These are phyloP conservation scores for Aspergillus conjunctus DNA, from an alignment of 495 filamentous ascomycete species.

Conservation along the genomic window DNA sequence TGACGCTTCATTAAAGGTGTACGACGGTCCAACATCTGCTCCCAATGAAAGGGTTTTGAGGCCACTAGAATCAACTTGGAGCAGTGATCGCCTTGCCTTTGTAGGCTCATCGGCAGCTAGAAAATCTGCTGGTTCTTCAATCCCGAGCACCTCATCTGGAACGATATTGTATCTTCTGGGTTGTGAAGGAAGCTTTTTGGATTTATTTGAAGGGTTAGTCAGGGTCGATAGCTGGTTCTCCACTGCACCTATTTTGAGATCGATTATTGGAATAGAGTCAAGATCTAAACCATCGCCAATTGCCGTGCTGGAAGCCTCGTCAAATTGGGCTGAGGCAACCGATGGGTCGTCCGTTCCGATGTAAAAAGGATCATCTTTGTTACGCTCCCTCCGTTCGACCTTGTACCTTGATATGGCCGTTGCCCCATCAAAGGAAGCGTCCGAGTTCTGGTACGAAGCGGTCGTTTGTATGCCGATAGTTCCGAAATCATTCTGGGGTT, in stretches of 20 bases:
- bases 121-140: slow-evolving; percentile 36
- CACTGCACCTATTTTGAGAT: slow-evolving; percentile 69
- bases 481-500: slow-evolving; percentile 25
- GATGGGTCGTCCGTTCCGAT: slow-evolving; percentile 60
- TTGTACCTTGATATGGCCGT: slow-evolving; percentile 65
- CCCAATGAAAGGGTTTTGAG: slow-evolving; percentile 66
- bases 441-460: slow-evolving; percentile 65
- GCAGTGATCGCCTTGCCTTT: slow-evolving; percentile 56
- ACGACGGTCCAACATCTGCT: slow-evolving; percentile 20
- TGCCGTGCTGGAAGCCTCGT: slow-evolving; percentile 66
- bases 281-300: slow-evolving; percentile 80
- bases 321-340: slow-evolving; percentile 64
- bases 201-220: slow-evolving; percentile 20
- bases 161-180: slow-evolving; percentile 59
- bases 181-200: slow-evolving; percentile 30
- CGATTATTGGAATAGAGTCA: slow-evolving; percentile 93
- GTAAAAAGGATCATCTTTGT: slow-evolving; percentile 95
- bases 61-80: slow-evolving; percentile 84
- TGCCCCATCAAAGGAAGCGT: slow-evolving; percentile 58
- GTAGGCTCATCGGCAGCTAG: slow-evolving; percentile 34
- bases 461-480: slow-evolving; percentile 22
- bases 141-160: slow-evolving; percentile 57
- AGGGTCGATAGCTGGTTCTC: slow-evolving; percentile 23
- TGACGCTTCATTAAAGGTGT: neutral
- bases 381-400: slow-evolving; percentile 70